Conservation (phyloP, 176 grass and related monocot genomes). For the Zizania latifolia region DNA sequence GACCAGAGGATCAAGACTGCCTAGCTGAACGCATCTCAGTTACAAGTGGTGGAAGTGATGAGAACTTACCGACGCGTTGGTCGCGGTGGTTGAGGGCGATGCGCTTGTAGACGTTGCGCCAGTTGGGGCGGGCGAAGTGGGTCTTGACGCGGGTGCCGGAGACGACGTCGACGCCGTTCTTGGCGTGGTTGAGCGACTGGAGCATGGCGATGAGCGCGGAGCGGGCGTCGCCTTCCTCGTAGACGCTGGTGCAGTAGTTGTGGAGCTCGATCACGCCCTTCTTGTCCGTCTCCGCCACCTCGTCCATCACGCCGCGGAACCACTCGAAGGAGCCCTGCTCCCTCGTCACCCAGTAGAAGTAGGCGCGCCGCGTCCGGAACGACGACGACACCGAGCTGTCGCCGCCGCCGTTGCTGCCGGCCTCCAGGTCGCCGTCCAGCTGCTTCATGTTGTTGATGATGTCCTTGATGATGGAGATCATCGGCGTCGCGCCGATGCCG, state of each 20-base stretch:
- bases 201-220: conserved; percentile 92
- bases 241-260: conserved; percentile 93
- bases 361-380: conserved; percentile 67
- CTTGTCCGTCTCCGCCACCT: conserved; percentile 71
- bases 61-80: conserved; percentile 56
- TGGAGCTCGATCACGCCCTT: conserved; percentile 83
- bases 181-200: conserved; percentile 87
- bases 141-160: conserved; percentile 85
- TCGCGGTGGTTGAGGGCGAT: conserved; percentile 71
- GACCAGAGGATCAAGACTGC: not conserved
- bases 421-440: conserved; percentile 41
- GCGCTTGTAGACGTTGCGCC: conserved; percentile 78
- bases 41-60: no score
- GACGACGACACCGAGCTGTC: conserved; percentile 1
- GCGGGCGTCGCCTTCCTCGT: conserved; percentile 89
- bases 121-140: conserved; percentile 89
- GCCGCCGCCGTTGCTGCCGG: not conserved
- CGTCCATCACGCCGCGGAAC: conserved; percentile 86
- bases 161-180: conserved; percentile 77
- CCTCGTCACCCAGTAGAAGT: conserved; percentile 95
- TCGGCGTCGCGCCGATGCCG: conserved; percentile 87
- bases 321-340: conserved; percentile 97
- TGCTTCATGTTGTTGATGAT: conserved; percentile 79
- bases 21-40: no score
- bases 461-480: conserved; percentile 95